phyloP scores from a whole-genome alignment of 345 rosid species.

The Pistacia atlantica region DNA sequence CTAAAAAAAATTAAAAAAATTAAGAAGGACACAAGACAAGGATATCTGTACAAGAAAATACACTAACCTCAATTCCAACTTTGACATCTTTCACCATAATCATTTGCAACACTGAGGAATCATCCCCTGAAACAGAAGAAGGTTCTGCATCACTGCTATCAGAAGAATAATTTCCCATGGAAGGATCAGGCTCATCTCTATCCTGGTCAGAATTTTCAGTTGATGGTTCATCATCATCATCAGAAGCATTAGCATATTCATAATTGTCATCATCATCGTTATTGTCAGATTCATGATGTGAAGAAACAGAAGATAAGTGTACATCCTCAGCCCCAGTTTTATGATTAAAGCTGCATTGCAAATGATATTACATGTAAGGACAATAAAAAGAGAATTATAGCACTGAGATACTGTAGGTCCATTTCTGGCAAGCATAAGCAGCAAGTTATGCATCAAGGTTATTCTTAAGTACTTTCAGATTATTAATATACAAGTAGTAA shows the following conservation, averaged over 20 bases:
- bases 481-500: neutral
- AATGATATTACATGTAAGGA: neutral
- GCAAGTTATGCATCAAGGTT: neutral
- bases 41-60: conserved; percentile 1
- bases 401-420: neutral
- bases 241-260: conserved; percentile 12
- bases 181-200: conserved; percentile 16
- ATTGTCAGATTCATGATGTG: conserved; percentile 51
- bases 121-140: conserved; percentile 31
- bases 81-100: conserved; percentile 82
- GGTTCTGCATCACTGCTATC: conserved; percentile 27
- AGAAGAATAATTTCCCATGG: conserved; percentile 21
- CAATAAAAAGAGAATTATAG: neutral
- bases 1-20: neutral
- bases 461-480: neutral
- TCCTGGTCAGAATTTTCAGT: conserved; percentile 26
- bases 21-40: neutral
- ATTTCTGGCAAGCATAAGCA: neutral
- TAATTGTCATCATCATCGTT: conserved; percentile 30
- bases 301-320: conserved; percentile 59
- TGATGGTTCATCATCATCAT: conserved; percentile 33
- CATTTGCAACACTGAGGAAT: conserved; percentile 62
- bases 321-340: conserved; percentile 91
- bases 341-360: conserved; percentile 75
- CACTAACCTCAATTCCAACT: conserved; percentile 74